These are phyloP conservation scores for Xerocomus brunneocitrinus DNA, from an alignment of 768 basidiomycete species.

Conservation along the genomic window DNA sequence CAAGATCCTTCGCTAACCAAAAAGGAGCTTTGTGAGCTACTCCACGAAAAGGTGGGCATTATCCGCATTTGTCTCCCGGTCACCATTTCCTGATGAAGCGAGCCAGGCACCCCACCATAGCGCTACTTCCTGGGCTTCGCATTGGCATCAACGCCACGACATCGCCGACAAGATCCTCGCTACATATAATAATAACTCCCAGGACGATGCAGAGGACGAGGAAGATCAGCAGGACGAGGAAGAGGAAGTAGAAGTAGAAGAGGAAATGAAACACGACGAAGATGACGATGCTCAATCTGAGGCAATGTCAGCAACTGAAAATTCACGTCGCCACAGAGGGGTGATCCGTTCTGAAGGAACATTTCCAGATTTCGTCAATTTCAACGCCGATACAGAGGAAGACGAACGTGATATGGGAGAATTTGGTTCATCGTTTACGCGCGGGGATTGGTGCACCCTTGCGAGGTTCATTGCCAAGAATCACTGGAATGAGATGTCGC, in stretches of 20 bases:
- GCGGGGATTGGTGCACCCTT: conserved; percentile 58
- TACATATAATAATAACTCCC: conserved; percentile 25
- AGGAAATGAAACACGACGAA: conserved; percentile 17
- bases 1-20: conserved; percentile 49
- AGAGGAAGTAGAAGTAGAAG: conserved; percentile 25
- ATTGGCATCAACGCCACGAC: conserved; percentile 64
- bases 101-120: conserved; percentile 63
- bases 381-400: conserved; percentile 23
- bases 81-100: conserved; percentile 7
- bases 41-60: conserved; percentile 49
- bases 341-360: conserved; percentile 20
- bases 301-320: conserved; percentile 16
- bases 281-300: conserved; percentile 23
- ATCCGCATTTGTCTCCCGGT: not conserved
- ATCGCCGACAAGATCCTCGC: conserved; percentile 59
- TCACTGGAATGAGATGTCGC: conserved; percentile 39
- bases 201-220: conserved; percentile 33
- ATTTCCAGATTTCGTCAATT: conserved; percentile 17
- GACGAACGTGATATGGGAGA: conserved; percentile 46
- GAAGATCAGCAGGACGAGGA: conserved; percentile 38
- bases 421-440: conserved; percentile 45
- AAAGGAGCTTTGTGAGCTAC: conserved; percentile 47
- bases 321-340: conserved; percentile 14
- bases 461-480: conserved; percentile 55
- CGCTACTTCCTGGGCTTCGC: conserved; percentile 58